phyloP scores from a whole-genome alignment of 1,139 yeast genomes.

The Lodderomyces margitis region DNA sequence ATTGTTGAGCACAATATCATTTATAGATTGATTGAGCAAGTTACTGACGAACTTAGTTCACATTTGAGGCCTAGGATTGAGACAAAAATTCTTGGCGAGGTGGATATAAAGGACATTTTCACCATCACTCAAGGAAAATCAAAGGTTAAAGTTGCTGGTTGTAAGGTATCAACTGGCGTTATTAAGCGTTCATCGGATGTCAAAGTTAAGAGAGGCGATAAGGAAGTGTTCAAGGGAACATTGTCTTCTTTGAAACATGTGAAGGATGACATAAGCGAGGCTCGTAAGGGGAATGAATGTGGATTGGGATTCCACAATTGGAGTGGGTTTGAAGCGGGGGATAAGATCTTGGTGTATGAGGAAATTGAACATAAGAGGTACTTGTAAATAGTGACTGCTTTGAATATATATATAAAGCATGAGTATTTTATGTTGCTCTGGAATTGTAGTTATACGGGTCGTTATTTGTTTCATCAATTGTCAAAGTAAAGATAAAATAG shows the following conservation, averaged over 20 bases:
- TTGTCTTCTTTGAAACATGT: slow-evolving; percentile 76
- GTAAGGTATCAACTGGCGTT: slow-evolving; percentile 72
- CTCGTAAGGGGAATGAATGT: slow-evolving; percentile 85
- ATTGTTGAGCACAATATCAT: slow-evolving; percentile 75
- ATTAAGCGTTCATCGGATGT: slow-evolving; percentile 60
- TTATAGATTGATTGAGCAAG: slow-evolving; percentile 84
- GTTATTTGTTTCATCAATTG: no score
- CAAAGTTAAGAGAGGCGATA: slow-evolving; percentile 58
- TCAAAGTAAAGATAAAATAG: no score
- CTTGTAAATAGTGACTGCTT: slow-evolving; percentile 8
- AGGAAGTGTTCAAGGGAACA: slow-evolving; percentile 62
- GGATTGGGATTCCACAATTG: slow-evolving; percentile 76
- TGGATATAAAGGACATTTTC: slow-evolving; percentile 70
- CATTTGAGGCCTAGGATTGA: slow-evolving; percentile 69
- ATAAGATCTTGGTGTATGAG: slow-evolving; percentile 71
- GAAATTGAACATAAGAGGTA: slow-evolving; percentile 64
- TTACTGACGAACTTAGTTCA: slow-evolving; percentile 61
- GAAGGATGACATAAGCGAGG: slow-evolving; percentile 77
- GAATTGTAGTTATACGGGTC: no score
- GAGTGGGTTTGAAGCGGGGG: slow-evolving; percentile 74
- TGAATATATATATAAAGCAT: neutral
- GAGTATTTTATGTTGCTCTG: no score
- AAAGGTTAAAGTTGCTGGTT: slow-evolving; percentile 75
- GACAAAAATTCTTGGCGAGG: slow-evolving; percentile 65
- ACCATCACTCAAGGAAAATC: slow-evolving; percentile 56